Conservation (phyloP, 306 rosid genomes). For the Hylodesmum podocarpum region DNA sequence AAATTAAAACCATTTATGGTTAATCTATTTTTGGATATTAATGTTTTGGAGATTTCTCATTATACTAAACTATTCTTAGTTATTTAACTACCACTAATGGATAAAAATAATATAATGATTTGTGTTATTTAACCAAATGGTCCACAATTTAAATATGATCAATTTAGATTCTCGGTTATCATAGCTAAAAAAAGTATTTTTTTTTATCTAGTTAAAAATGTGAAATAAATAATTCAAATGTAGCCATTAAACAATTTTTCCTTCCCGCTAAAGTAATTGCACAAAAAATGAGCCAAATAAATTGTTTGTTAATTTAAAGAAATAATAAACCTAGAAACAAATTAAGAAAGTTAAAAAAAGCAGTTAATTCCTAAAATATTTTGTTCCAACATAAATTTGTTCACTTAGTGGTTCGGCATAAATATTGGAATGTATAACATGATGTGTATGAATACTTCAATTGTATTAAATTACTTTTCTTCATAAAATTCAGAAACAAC, state of each 20-base stretch:
- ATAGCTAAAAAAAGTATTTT: too few species aligned
- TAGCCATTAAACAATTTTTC: background rate
- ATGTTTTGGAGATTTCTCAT: background rate
- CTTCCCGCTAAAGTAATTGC: background rate
- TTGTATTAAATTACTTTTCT: background rate
- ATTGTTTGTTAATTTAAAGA: background rate
- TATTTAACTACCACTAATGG: too few species aligned
- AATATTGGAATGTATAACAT: background rate
- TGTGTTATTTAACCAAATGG: too few species aligned
- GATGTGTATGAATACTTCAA: background rate
- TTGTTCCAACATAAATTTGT: background rate
- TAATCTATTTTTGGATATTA: background rate
- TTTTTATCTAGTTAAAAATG: background rate
- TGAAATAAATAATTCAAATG: background rate
- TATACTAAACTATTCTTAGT: background rate
- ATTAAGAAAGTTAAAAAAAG: background rate
- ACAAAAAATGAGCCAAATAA: background rate
- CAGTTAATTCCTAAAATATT: background rate
- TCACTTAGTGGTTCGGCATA: background rate
- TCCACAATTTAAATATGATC: too few species aligned
- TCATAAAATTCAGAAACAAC: background rate
- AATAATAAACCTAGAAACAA: background rate
- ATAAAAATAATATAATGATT: too few species aligned
- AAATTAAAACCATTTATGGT: background rate
- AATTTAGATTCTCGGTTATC: too few species aligned